Evolutionary conservation across 345 rosid genomes (phyloP).

Genomic region (Hypericum androsaemum): DNA sequence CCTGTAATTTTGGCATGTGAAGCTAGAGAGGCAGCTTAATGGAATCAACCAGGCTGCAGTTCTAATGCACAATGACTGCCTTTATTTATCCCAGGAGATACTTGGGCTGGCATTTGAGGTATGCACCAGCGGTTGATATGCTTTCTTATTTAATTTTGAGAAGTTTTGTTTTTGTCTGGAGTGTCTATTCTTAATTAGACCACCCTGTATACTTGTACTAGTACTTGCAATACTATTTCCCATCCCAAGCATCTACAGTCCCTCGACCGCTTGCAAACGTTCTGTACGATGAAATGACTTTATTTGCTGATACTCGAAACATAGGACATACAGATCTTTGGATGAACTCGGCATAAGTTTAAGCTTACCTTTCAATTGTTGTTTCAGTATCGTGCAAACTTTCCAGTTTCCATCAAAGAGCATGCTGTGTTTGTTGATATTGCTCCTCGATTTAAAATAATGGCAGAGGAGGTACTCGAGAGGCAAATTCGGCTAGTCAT

Average conservation of each 20-base stretch:
- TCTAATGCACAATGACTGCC: slow-evolving; percentile 89
- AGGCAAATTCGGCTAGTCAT: slow-evolving; percentile 68
- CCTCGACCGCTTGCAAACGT: no score
- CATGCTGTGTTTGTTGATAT: slow-evolving; percentile 76
- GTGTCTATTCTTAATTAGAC: no score
- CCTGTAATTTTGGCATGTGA: slow-evolving; percentile 37
- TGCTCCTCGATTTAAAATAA: slow-evolving; percentile 76
- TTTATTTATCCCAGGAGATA: slow-evolving; percentile 35
- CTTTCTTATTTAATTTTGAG: no score
- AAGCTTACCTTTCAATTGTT: slow-evolving; percentile 9
- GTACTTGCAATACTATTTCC: no score
- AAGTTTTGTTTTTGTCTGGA: no score
- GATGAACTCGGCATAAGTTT: not conserved
- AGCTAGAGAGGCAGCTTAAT: slow-evolving; percentile 92
- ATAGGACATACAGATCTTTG: no score
- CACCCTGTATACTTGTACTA: no score
- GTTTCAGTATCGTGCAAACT: slow-evolving; percentile 66
- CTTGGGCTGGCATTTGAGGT: not conserved
- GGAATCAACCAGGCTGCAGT: slow-evolving; percentile 82
- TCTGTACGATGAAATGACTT: no score
- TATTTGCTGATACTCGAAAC: no score
- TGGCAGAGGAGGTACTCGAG: slow-evolving; percentile 78
- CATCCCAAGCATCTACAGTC: no score
- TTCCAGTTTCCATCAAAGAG: slow-evolving; percentile 69
- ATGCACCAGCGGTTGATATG: no score